Base-by-base conservation (phyloP, 345 rosid species). In the Citrus mangshanensis region DNA sequence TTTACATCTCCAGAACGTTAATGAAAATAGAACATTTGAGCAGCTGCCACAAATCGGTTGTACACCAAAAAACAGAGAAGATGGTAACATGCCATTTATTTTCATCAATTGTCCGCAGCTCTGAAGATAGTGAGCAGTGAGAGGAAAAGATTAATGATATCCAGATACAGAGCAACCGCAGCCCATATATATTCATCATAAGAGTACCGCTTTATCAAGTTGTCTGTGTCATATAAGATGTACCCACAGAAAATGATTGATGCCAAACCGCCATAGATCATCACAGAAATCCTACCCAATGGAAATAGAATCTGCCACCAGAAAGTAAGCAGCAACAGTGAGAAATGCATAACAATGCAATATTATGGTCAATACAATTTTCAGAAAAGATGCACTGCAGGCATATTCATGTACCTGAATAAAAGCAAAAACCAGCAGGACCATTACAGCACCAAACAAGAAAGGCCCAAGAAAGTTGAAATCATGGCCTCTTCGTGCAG, bases 151-250 rank as follows among this genome's bases (percentile, higher is more conserved):
- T 92, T 94, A 40, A 92, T 82, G 79, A 92, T 86, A 69, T 94
- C 98, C 25, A 94, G 83, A 78, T 94, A 94, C 72, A 94, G 82
- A 19, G 91, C 61, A n/a, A 94, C 90, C 0, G 98, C 87, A 34
- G 98, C 98, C 98, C 98, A 94, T 32, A 94, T 92, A 58, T 94
- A 92, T 16, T 94, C 97, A 75, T 92, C 98, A 27, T 94, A 93
- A 4, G 86, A 61, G 85, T 79, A 86, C 6, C 98, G 93, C 88
- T 95, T 95, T 86, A 95, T 95, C 79, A 95, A 82, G 81, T 95
- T 92, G 81, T 93, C 98, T 0, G 98, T 95, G 77, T 93, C 97
- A 27, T 88, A 95, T 0, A 93, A 78, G 40, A 95, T 93, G 84
- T 93, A 95, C 1, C 93, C 98, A 67, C 95, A 92, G 83, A 93